Evolutionary conservation across 2,329 filamentous ascomycete species (phyloP).

Genomic region (Lachnellula arida): DNA sequence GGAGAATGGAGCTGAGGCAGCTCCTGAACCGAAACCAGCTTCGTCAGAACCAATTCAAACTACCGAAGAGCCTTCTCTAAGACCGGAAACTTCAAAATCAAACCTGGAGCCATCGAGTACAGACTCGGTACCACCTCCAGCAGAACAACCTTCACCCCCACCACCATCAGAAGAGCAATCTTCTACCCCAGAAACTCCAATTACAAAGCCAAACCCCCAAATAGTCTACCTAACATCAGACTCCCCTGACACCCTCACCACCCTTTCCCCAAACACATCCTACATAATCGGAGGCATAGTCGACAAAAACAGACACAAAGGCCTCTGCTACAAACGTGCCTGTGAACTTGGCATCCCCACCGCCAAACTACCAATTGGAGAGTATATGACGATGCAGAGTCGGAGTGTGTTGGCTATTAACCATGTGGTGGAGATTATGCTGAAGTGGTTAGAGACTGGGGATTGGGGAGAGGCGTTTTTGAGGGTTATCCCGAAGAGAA

Average conservation of each 20-base stretch:
- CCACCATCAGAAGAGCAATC: neutral
- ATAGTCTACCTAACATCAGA: conserved; percentile 90
- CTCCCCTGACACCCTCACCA: conserved; percentile 76
- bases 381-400: conserved; percentile 87
- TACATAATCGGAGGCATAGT: conserved; percentile 95
- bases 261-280: conserved; percentile 79
- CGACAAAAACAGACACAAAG: conserved; percentile 95
- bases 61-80: neutral
- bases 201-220: conserved; percentile 38
- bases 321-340: conserved; percentile 82
- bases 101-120: neutral
- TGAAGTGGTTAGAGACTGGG: conserved; percentile 82
- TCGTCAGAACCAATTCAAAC: neutral
- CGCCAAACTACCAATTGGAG: conserved; percentile 88
- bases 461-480: conserved; percentile 92
- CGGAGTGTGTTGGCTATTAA: conserved; percentile 87
- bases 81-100: neutral
- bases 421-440: conserved; percentile 95
- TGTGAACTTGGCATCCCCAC: conserved; percentile 73
- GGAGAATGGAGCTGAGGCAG: neutral
- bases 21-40: neutral
- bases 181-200: neutral
- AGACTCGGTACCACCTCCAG: neutral
- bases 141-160: too few species aligned
- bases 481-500: conserved; percentile 83